Conservation (phyloP, 805 yeast species). For the Nakazawaea siamensis region DNA sequence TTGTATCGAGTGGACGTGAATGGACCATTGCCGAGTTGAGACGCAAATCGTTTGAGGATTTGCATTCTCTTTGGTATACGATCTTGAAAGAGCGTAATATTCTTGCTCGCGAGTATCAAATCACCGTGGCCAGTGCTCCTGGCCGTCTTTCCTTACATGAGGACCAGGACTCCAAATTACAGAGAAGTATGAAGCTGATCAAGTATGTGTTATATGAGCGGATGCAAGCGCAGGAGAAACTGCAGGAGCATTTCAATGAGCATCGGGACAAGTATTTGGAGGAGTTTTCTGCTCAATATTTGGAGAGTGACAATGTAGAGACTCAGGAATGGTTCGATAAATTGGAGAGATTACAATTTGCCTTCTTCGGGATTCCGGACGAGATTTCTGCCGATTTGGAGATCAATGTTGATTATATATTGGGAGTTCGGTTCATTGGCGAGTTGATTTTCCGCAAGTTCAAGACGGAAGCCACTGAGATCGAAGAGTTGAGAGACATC, state of each 20-base stretch:
- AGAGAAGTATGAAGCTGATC: conserved; percentile 67
- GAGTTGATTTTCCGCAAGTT: conserved; percentile 56
- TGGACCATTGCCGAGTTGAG: conserved; percentile 89
- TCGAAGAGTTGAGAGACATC: conserved; percentile 31
- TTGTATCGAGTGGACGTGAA: conserved; percentile 52
- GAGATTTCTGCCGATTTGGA: conserved; percentile 49
- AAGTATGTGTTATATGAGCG: conserved; percentile 86
- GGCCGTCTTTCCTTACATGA: conserved; percentile 14
- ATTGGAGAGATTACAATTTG: conserved; percentile 71
- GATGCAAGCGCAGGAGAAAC: conserved; percentile 59
- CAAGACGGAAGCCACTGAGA: conserved; percentile 25
- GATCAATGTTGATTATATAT: conserved; percentile 50
- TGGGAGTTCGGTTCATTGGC: conserved; percentile 66
- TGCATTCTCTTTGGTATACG: conserved; percentile 87
- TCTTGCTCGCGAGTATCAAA: conserved; percentile 60
- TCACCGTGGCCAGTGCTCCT: conserved; percentile 22
- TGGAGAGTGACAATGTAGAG: conserved; percentile 47
- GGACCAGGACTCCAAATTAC: conserved; percentile 32
- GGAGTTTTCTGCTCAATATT: conserved; percentile 51
- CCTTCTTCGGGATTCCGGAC: conserved; percentile 79
- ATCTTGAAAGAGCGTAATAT: conserved; percentile 78
- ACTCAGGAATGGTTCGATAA: conserved; percentile 53
- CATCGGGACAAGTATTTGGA: conserved; percentile 40
- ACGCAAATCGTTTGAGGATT: conserved; percentile 83
- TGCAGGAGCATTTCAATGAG: conserved; percentile 35